Base-by-base conservation (phyloP, 176 grass and related monocot species). In the Juncus inflexus region DNA sequence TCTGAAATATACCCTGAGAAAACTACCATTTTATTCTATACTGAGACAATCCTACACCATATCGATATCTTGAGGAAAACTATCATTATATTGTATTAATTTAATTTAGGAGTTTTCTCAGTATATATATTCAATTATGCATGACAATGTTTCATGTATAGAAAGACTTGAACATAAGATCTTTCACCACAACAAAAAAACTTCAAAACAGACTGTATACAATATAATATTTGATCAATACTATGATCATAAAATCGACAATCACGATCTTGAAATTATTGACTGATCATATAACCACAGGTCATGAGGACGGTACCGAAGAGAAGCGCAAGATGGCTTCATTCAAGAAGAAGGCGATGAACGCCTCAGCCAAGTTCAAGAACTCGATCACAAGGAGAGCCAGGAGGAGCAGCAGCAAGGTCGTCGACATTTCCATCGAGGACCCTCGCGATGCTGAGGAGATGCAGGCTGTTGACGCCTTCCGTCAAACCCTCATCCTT, bases 341-440 rank as follows among this genome's bases (percentile, higher is more conserved):
- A 35, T 71, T 89, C 8, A 90, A 84, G 12, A 76, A 84, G 61
- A 90, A 84, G 52, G 85, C 94, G 35, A 68, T 91, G 66, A 89
- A 77, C 74, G 88, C 94, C 13, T 99, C 94, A 5, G 78, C 80
- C n/a, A 99, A 99, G 77, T 70, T 92, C 35, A 90, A 83, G 12
- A 86, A 76, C 66, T 92, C 94, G 2, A 40, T 99, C 55, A 81
- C 74, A 62, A 80, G 72, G 55, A 86, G 61, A 40, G 47, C 74
- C 7, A 76, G 82, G 73, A 88, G 65, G 76, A 90, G 94, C n/a
- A 92, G 94, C 82, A 89, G 88, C 85, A 92, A 89, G 85, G 94
- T 99, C 58, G 86, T 99, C 84, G 88, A 84, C 13, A 67, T 99
- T 56, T 64, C 88, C 64, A 99, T 99, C 35, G 94, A 99, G 79